These are phyloP conservation scores for Begonia masoniana DNA, from an alignment of 306 rosid genomes.

Conservation along the genomic window DNA sequence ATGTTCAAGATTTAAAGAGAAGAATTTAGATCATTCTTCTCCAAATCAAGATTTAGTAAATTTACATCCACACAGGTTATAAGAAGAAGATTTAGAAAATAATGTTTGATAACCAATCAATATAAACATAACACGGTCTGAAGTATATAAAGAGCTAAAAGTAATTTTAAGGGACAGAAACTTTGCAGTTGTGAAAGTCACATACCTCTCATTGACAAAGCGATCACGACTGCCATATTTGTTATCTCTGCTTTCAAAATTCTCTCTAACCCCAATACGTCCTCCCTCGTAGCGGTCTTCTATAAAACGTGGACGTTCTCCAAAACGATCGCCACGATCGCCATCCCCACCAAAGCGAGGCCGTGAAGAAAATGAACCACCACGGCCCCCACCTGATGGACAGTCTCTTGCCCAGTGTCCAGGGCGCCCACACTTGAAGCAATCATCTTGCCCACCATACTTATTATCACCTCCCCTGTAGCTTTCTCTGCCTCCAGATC, in stretches of 20 bases:
- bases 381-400: constrained; percentile 21
- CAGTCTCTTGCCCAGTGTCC: constrained; percentile 35
- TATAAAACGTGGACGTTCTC: constrained; percentile 13
- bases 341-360: constrained; percentile 16
- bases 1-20: too few relatives aligned
- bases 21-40: too few relatives aligned
- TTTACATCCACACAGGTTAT: too few relatives aligned
- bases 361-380: constrained; percentile 13
- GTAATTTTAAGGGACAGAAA: too few relatives aligned
- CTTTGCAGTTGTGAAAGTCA: not conserved
- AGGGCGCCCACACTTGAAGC: constrained; percentile 31
- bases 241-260: constrained; percentile 12
- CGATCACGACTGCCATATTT: constrained; percentile 18
- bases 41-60: too few relatives aligned
- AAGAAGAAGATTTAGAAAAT: too few relatives aligned
- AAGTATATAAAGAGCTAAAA: too few relatives aligned
- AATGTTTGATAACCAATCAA: too few relatives aligned
- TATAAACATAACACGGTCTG: too few relatives aligned
- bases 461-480: constrained; percentile 11
- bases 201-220: constrained; percentile 12
- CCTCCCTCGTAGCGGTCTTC: constrained; percentile 19
- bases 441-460: constrained; percentile 18
- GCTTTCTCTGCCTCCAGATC: constrained; percentile 10
- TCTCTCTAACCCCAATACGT: constrained; percentile 17
- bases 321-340: constrained; percentile 27